Base-by-base conservation (phyloP, 805 yeast species). In the Saccharomycopsis sp. region DNA sequence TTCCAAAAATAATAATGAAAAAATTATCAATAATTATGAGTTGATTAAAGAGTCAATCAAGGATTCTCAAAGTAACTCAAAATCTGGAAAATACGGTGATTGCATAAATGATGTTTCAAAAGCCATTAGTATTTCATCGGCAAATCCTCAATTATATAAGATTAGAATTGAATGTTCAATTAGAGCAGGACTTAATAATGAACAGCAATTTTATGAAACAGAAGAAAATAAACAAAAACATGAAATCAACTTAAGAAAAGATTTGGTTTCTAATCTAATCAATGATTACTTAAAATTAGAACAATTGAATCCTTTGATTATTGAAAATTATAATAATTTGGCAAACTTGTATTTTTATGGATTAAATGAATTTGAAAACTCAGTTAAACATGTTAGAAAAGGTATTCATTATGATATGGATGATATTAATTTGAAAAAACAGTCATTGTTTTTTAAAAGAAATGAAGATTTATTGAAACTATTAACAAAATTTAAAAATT, bases 371-470 rank as follows among this genome's bases (percentile, higher is more conserved):
- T 73, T 68, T 44, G 72, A 72, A 13, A 65, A 66, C 20, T 69
- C 81, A 0, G 59, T 71, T 51, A 64, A 58, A 44, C 64, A 67
- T 30, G 63, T 79, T 20, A 72, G 79, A 49, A 76, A 71, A 47
- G 87, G 96, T 55, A 61, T 89, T 36, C 76, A 81, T 40, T 68
- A 74, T 33, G 89, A 89, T 57, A 82, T 85, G 57, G 96, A 85
- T 47, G 70, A 69, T 48, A 60, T 61, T 14, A 52, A 69, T 23
- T 70, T 83, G 9, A 72, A 78, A 49, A 56, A 76, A n/a, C 62
- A 62, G 41, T 63, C 72, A 23, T 71, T 68, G 43, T 59, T 76
- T 44, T 58, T 54, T 29, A 34, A 23, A 37, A 41, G 51, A 46
- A 54, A 51, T 34, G 53, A 32, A 45, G 62, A 55, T 41, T 60